Base-by-base conservation (phyloP, 352 stramenopile genomes). In the Globisporangium nodosum region DNA sequence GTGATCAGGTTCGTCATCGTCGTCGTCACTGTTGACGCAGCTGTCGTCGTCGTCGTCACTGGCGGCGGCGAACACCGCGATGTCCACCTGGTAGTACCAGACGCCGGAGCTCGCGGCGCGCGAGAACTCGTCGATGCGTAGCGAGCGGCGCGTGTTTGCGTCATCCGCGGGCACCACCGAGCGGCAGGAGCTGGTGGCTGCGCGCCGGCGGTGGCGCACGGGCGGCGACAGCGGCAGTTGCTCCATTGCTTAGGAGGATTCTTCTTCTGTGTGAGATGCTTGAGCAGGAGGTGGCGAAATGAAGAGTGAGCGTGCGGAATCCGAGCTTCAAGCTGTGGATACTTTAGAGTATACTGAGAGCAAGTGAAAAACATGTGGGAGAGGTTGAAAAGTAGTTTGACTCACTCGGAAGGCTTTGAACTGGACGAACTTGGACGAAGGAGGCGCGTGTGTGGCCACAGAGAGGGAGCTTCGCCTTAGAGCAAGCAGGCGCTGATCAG, bases 11-110 rank as follows among this genome's bases (percentile, higher is more conserved):
- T 75, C 69, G n/a, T 71, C 50, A n/a, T 48, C 49, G 42, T 37
- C 31, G 50, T 63, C 16, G 40, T 45, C 51, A 16, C 33, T 64
- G 56, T 27, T 39, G 47, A 46, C 63, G 30, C 58, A 60, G 30
- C 33, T 50, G 18, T 55, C 60, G 45, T 55, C 49, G 37, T 43
- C 37, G 37, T 43, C 37, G 37, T 43, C 16, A 61, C 33, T 40
- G 61, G 54, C 15, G 39, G 64, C 46, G 7, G 61, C 30, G 45
- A 71, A 67, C 30, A 65, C 58, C 24, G 71, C 64, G 27, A 90
- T 79, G 63, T 88, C 77, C 24, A 90, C 72, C 51, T 74, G 80
- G 59, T 88, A 90, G 61, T 81, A 90, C 74, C 76, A 90, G 15
- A 90, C 74, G 54, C 80, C 70, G 0, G 72, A 76, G 50, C 49